Conservation (phyloP, 202 grass and related monocot species). For the Schoenoplectus triqueter region DNA sequence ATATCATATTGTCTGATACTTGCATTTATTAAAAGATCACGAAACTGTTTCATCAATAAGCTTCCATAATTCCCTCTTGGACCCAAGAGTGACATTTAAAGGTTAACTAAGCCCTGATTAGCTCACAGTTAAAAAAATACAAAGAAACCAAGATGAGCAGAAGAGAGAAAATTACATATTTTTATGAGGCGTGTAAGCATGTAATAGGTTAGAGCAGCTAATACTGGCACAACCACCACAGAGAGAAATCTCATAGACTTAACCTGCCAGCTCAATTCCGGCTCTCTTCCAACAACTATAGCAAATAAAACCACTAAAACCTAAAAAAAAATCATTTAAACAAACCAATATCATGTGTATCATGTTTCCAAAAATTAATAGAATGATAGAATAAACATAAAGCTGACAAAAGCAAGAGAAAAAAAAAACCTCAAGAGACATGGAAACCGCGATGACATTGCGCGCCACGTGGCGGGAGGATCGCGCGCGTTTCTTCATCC, state of each 20-base stretch:
- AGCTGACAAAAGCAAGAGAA: background rate
- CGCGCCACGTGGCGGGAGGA: slow-evolving; percentile 60
- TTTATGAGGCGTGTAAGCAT: slow-evolving; percentile 63
- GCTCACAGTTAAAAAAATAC: background rate
- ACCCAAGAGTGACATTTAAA: background rate
- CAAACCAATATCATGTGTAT: too few relatives aligned
- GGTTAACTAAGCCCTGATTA: background rate
- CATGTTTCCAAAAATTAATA: slow-evolving; percentile 32
- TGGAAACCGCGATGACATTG: slow-evolving; percentile 68
- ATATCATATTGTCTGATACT: background rate
- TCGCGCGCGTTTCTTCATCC: slow-evolving; percentile 65
- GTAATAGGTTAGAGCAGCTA: slow-evolving; percentile 68
- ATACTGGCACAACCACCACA: slow-evolving; percentile 69
- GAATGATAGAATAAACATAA: background rate
- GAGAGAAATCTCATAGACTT: slow-evolving; percentile 66
- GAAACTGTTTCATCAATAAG: background rate
- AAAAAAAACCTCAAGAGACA: slow-evolving; percentile 53
- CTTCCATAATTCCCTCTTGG: background rate
- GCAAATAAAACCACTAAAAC: slow-evolving; percentile 67
- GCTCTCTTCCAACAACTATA: slow-evolving; percentile 65
- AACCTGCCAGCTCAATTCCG: slow-evolving; percentile 64
- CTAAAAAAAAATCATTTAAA: slow-evolving; percentile 34
- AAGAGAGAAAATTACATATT: slow-evolving; percentile 58
- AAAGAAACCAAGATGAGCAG: background rate
- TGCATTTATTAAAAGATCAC: background rate